Evolutionary conservation across 2,329 filamentous ascomycete species (phyloP).

Genomic region (Daldinia sp.): DNA sequence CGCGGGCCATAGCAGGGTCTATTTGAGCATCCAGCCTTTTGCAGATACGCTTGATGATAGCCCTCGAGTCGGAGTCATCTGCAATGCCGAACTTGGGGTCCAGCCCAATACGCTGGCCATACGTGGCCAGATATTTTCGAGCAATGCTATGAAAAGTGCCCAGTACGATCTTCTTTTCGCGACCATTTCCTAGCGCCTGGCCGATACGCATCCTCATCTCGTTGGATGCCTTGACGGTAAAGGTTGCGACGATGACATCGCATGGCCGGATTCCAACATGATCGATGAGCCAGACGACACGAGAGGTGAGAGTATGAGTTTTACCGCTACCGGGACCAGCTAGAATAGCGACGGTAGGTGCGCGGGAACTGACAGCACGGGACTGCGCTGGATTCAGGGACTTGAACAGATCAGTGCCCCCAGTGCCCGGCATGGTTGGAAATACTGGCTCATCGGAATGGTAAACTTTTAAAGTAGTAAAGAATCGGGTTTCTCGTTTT

Average conservation of each 20-base stretch:
- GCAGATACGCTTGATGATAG: slow-evolving; percentile 84
- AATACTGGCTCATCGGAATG: slow-evolving; percentile 21
- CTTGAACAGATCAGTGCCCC: slow-evolving; percentile 55
- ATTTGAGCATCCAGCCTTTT: slow-evolving; percentile 77
- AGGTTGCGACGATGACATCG: slow-evolving; percentile 95
- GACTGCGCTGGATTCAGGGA: slow-evolving; percentile 68
- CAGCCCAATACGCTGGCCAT: slow-evolving; percentile 86
- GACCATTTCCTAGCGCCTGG: slow-evolving; percentile 80
- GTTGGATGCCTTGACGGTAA: slow-evolving; percentile 92
- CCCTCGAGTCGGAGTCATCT: slow-evolving; percentile 82
- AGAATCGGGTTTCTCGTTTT: too few species aligned
- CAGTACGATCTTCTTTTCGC: slow-evolving; percentile 81
- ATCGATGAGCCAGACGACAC: slow-evolving; percentile 88
- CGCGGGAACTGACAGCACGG: slow-evolving; percentile 65
- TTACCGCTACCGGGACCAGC: slow-evolving; percentile 83
- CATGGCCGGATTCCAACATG: slow-evolving; percentile 78
- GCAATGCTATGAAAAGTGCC: slow-evolving; percentile 97
- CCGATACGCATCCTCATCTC: slow-evolving; percentile 94
- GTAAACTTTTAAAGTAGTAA: not conserved
- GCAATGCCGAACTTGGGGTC: slow-evolving; percentile 89
- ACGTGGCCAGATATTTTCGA: slow-evolving; percentile 83
- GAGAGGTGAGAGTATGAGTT: slow-evolving; percentile 93
- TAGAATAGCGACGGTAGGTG: slow-evolving; percentile 72
- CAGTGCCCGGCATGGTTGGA: slow-evolving; percentile 43
- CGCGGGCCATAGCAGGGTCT: slow-evolving; percentile 77